Percentiles rank a stretch among this genome's conserved stretches.
phyloP scores from a whole-genome alignment of 176 grass and related monocot species.

The Triticum urartu region DNA sequence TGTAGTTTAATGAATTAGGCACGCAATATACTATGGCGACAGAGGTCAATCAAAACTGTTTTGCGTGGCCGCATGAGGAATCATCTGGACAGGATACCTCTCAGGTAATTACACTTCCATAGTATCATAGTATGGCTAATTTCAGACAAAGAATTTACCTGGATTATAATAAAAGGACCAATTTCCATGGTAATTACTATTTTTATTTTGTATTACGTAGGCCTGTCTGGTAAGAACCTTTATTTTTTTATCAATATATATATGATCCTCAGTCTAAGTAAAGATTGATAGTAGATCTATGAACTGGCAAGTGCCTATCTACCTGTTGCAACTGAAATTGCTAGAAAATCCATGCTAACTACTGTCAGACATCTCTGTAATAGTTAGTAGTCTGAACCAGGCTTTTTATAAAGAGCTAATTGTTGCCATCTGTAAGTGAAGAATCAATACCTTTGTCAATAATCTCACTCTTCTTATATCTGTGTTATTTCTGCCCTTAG shows the following conservation, averaged over 20 bases:
- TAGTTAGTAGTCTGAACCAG: background rate
- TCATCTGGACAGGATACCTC: slow-evolving; percentile 57
- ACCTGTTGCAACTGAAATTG: slow-evolving; percentile 4
- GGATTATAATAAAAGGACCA: background rate
- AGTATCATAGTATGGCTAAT: background rate
- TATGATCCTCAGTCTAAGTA: slow-evolving; percentile 3
- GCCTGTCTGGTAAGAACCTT: background rate
- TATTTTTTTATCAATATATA: background rate
- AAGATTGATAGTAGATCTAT: background rate
- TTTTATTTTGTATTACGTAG: background rate
- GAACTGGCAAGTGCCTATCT: background rate
- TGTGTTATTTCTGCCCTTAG: slow-evolving; percentile 38
- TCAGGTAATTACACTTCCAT: slow-evolving; percentile 49
- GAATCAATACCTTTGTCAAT: slow-evolving; percentile 2
- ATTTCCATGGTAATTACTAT: background rate
- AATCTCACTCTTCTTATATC: slow-evolving; percentile 14
- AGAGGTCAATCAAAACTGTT: slow-evolving; percentile 82
- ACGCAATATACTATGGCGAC: slow-evolving; percentile 60
- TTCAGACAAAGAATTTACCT: background rate
- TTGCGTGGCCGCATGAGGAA: slow-evolving; percentile 84
- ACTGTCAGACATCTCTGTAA: background rate
- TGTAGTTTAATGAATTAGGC: slow-evolving; percentile 32
- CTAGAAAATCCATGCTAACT: slow-evolving; percentile 6
- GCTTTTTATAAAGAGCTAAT: background rate
- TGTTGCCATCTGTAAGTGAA: background rate